A percentile compares a stretch with the other conserved stretches of the same genome.
These are phyloP conservation scores for Lactarius pseudohatsudake DNA, from an alignment of 768 basidiomycete genomes.

Conservation along the genomic window DNA sequence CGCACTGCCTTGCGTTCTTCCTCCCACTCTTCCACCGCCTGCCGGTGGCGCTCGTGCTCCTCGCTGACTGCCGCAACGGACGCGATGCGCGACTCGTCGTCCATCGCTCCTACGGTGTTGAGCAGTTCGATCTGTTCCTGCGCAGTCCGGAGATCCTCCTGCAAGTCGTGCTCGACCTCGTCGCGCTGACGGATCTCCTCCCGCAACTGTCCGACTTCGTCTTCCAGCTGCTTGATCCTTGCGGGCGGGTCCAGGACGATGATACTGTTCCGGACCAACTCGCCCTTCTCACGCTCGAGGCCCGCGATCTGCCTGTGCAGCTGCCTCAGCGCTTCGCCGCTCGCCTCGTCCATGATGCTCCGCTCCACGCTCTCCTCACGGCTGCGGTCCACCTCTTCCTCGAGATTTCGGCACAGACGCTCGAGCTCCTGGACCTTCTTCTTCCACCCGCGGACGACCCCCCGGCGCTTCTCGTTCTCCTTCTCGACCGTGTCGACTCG, in stretches of 20 bases:
- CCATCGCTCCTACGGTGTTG: conserved; percentile 37
- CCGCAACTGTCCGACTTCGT: conserved; percentile 51
- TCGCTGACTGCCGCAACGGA: conserved; percentile 32
- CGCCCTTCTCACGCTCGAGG: conserved; percentile 66
- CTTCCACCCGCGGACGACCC: conserved; percentile 60
- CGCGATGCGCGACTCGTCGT: conserved; percentile 42
- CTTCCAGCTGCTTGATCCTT: conserved; percentile 39
- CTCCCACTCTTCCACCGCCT: conserved; percentile 47
- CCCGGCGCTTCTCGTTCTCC: conserved; percentile 61
- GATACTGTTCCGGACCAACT: conserved; percentile 36
- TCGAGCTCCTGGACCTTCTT: conserved; percentile 78
- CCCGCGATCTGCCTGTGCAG: conserved; percentile 77
- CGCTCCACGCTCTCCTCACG: conserved; percentile 78
- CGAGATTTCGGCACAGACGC: conserved; percentile 58
- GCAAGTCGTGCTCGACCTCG: conserved; percentile 52
- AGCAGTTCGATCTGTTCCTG: conserved; percentile 63
- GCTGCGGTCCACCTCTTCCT: conserved; percentile 87
- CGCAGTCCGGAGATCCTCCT: conserved; percentile 52
- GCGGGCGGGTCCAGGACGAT: conserved; percentile 19
- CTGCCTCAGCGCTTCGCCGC: conserved; percentile 73
- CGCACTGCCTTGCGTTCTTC: conserved; percentile 49
- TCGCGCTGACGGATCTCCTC: conserved; percentile 46
- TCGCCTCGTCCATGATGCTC: conserved; percentile 83
- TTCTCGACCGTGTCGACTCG: conserved; percentile 57
- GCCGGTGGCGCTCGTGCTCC: conserved; percentile 45